These are phyloP conservation scores for Coprinopsis marcescibilis DNA, from an alignment of 768 basidiomycete species.

Conservation along the genomic window DNA sequence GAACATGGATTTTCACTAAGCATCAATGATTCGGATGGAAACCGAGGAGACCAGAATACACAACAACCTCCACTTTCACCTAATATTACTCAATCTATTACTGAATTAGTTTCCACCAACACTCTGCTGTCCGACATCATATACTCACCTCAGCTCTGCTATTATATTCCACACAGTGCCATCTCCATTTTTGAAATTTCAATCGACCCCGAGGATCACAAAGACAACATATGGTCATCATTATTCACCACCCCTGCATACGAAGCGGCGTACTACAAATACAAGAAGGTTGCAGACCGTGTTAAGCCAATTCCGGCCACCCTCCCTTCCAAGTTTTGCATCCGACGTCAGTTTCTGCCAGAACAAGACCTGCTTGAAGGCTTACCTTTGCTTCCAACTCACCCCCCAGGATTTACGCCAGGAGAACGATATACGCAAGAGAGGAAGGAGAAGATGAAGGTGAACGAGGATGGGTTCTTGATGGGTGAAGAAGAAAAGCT, in stretches of 20 bases:
- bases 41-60: slow-evolving; percentile 7
- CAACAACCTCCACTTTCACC: background rate
- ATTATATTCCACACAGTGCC: background rate
- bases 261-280: background rate
- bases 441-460: slow-evolving; percentile 12
- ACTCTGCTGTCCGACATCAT: slow-evolving; percentile 1
- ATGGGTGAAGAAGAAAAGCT: slow-evolving; percentile 25
- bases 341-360: slow-evolving; percentile 11
- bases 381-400: slow-evolving; percentile 5
- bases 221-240: background rate
- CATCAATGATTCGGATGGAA: slow-evolving; percentile 6
- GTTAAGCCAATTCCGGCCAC: slow-evolving; percentile 1
- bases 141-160: background rate
- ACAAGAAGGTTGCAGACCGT: slow-evolving; percentile 10
- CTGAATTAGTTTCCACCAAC: background rate
- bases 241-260: background rate
- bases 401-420: slow-evolving; percentile 12
- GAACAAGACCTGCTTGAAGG: slow-evolving; percentile 9
- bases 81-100: background rate
- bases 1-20: background rate
- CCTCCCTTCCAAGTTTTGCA: slow-evolving; percentile 9
- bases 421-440: slow-evolving; percentile 18
- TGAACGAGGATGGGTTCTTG: slow-evolving; percentile 22
- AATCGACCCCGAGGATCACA: background rate
- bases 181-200: slow-evolving; percentile 1